Base-by-base conservation (phyloP, 306 rosid species). In the Echinosophora koreensis region DNA sequence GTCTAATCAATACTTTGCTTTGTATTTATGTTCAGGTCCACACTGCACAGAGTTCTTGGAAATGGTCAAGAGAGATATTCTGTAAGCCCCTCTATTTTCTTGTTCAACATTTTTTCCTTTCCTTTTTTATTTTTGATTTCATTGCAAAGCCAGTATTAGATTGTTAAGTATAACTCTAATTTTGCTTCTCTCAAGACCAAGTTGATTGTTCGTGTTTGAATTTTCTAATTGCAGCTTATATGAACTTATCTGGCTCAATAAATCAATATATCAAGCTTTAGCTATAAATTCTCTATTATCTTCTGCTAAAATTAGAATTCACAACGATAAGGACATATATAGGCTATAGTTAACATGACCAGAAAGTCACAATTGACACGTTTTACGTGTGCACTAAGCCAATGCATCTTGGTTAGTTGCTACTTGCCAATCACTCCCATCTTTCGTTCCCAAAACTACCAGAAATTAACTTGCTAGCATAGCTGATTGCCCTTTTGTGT, bases 31-130 rank as follows among this genome's bases (percentile, higher is more conserved):
- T 73, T 84, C 89, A 95, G 99, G 91, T 92, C 99, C 56, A 95
- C 99, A 34, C 67, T 95, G 86, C 99, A 95, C 84, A 88, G 97
- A 83, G 97, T 95, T 72, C 58, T 95, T 9, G 96, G 88, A 81
- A 88, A 84, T 55, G 97, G 92, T 66, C 93, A 86, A 79, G 97
- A 83, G 34, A 89, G 98, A 92, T 92, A 83, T 71, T 95, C 98
- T 38, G 98, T 95, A 89, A 81, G 97, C n/a, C 14, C 57, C 28
- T 10, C 44, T 63, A 22, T 38, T 55, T 56, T 55, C 2, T 15
- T 18, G 55, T 18, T 75, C 83, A 14, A 57, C 1, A 12, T 56
- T 12, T 50, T 51, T 32, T 16, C 14, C 28, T 55, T 9, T 69
- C 17, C 27, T 50, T 69, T 56, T 42, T 2, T 6, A 16, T 10